Percentiles rank a stretch among this genome's conserved stretches.
phyloP scores from a whole-genome alignment of 2,329 filamentous ascomycete genomes.

The Salinomyces thailandicus region DNA sequence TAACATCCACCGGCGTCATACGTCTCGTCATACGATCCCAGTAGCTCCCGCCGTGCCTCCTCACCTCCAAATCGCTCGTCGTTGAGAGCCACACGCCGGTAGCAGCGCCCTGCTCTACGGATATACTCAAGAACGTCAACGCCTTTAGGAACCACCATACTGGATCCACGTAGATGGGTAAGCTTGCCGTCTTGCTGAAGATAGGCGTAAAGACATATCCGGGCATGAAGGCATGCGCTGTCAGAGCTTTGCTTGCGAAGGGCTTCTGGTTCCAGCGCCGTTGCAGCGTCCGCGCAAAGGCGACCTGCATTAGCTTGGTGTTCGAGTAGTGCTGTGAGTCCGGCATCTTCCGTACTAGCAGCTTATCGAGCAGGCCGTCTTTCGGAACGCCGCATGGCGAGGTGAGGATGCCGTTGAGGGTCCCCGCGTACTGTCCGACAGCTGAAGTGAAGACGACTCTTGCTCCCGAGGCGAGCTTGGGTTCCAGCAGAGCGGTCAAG shows the following conservation, averaged over 20 bases:
- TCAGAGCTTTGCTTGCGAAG: background rate
- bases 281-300: slow-evolving; percentile 7
- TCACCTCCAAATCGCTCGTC: slow-evolving; percentile 6
- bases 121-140: slow-evolving; percentile 4
- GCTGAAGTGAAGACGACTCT: slow-evolving; percentile 14
- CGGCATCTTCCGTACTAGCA: background rate
- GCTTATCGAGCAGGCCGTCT: background rate
- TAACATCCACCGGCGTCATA: slow-evolving; percentile 3
- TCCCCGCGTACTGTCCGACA: slow-evolving; percentile 9
- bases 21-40: slow-evolving; percentile 7
- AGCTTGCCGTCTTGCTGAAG: slow-evolving; percentile 8
- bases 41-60: slow-evolving; percentile 3
- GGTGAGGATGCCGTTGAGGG: slow-evolving; percentile 1
- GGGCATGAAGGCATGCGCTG: slow-evolving; percentile 9
- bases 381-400: background rate
- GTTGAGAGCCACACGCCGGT: slow-evolving; percentile 11
- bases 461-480: slow-evolving; percentile 7
- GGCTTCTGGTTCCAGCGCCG: slow-evolving; percentile 5
- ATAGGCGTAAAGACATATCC: slow-evolving; percentile 9
- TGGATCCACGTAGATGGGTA: slow-evolving; percentile 3
- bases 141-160: slow-evolving; percentile 7
- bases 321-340: slow-evolving; percentile 6
- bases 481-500: slow-evolving; percentile 14
- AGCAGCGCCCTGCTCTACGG: slow-evolving; percentile 9
- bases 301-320: slow-evolving; percentile 11